These are phyloP conservation scores for Xylaria sp. DNA, from an alignment of 2,329 filamentous ascomycete species.

Conservation along the genomic window DNA sequence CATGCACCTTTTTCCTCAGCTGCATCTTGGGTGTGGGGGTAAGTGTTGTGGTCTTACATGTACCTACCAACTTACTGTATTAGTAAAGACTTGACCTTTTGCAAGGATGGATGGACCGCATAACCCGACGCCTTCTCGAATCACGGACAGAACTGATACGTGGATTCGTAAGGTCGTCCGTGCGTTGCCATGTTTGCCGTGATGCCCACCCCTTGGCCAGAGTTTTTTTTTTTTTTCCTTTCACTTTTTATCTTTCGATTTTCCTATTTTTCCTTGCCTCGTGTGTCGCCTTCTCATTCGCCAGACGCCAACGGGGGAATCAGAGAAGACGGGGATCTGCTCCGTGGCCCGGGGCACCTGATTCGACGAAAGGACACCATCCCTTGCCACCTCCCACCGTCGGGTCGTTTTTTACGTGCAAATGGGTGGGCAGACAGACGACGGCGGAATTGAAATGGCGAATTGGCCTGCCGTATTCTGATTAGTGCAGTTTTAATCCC, in stretches of 20 bases:
- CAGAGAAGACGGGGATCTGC: conserved; percentile 7
- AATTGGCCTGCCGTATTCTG: conserved; percentile 23
- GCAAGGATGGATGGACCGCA: not conserved
- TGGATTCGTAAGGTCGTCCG: not conserved
- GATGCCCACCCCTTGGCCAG: not conserved
- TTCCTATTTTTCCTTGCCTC: conserved; percentile 9
- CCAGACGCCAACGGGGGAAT: conserved; percentile 24
- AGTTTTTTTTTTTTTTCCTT: conserved; percentile 4
- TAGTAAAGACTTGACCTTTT: not conserved
- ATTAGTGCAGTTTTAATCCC: conserved; percentile 16
- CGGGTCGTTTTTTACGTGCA: conserved; percentile 2
- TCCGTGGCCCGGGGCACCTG: conserved; percentile 11
- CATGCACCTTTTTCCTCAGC: too few species aligned
- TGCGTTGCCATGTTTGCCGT: not conserved
- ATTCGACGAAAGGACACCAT: conserved; percentile 19
- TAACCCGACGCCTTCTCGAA: not conserved
- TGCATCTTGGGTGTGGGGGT: too few species aligned
- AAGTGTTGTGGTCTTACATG: too few species aligned
- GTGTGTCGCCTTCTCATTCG: conserved; percentile 32
- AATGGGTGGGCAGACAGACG: conserved; percentile 20
- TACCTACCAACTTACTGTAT: not conserved
- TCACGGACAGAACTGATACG: not conserved
- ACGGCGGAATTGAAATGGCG: conserved; percentile 6
- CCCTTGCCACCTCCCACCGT: conserved; percentile 24
- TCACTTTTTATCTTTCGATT: conserved; percentile 12